Conservation (phyloP, 1,139 yeast species). For the Sugiyamaella japonica region DNA sequence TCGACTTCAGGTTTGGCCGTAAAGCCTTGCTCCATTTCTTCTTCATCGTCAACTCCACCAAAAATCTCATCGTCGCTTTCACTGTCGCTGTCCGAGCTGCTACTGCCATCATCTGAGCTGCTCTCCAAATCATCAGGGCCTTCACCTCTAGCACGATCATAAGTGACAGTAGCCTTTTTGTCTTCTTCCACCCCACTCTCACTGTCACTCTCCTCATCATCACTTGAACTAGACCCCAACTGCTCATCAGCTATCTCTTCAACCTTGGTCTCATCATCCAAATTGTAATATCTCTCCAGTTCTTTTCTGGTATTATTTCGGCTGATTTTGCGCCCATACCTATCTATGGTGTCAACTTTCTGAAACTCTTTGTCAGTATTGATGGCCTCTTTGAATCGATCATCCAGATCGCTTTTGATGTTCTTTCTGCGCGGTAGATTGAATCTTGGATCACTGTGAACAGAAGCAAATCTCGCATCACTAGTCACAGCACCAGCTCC, state of each 20-base stretch:
- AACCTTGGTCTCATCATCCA: conserved; percentile 43
- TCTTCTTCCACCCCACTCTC: conserved; percentile 27
- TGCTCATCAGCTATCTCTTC: conserved; percentile 26
- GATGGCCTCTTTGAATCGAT: conserved; percentile 66
- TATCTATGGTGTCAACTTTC: conserved; percentile 67
- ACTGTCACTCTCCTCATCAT: conserved; percentile 33
- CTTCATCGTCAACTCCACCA: conserved; percentile 37
- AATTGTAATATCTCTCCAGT: conserved; percentile 64
- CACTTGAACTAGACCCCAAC: conserved; percentile 30
- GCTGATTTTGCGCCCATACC: conserved; percentile 75
- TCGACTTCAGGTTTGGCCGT: conserved; percentile 58
- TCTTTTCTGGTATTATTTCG: conserved; percentile 48
- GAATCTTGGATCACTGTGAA: conserved; percentile 88
- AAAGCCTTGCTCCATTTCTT: conserved; percentile 33
- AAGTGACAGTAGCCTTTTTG: conserved; percentile 28
- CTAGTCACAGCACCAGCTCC: conserved; percentile 45
- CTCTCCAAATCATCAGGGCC: conserved; percentile 48
- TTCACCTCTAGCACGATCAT: conserved; percentile 78
- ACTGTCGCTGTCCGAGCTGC: conserved; percentile 27
- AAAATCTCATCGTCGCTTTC: conserved; percentile 34
- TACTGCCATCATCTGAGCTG: conserved; percentile 42
- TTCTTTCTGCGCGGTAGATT: conserved; percentile 69
- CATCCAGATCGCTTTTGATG: conserved; percentile 77
- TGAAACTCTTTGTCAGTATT: conserved; percentile 61
- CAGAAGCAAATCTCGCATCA: conserved; percentile 76